Base-by-base conservation (phyloP, 495 filamentous ascomycete species). In the Aspergillus homomorphus region DNA sequence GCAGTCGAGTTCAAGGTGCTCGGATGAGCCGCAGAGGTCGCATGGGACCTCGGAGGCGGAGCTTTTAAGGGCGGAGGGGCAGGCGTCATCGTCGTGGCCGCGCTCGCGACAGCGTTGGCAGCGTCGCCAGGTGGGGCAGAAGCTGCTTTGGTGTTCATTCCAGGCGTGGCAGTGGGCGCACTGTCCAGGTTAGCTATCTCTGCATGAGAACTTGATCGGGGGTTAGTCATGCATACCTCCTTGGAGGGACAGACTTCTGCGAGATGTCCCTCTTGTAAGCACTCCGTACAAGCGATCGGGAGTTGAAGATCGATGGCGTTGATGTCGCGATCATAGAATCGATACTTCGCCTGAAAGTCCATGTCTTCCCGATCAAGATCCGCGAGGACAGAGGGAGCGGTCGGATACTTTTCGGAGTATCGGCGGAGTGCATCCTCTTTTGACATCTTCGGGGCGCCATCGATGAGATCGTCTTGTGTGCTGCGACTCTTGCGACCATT, bases 251-350 rank as follows among this genome's bases (percentile, higher is more conserved):
- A 83, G 21, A 75, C 69, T 12, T 70, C 69, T 21, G 69, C 69
- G 57, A 79, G 60, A 57, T 83, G 80, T 8, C 78, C 80, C 59
- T 74, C 63, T 21, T 66, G 59, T 33, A 75, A 67, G 54, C 80
- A 83, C 54, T 79, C 77, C 21, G 67, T 69, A 44, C 71, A 83
- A 46, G 72, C 70, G 60, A 87, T 66, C 78, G 89, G 89, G 77
- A 84, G 52, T 77, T 88, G 70, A 70, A 84, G 72, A 73, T 91
- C 69, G 76, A 84, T 66, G 41, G 89, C 62, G 63, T 90, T 58
- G 74, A 86, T 65, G 69, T 86, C 66, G 69, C 80, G 66, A 79
- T 84, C 62, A 80, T 88, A 71, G 76, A 76, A 76, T n/a, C 81
- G 65, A 44, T 61, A 68, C 46, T 62, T 67, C 12, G 75, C 63